These are phyloP conservation scores for Beta vulgaris DNA, from an alignment of 148 eudicot species.

Conservation along the genomic window DNA sequence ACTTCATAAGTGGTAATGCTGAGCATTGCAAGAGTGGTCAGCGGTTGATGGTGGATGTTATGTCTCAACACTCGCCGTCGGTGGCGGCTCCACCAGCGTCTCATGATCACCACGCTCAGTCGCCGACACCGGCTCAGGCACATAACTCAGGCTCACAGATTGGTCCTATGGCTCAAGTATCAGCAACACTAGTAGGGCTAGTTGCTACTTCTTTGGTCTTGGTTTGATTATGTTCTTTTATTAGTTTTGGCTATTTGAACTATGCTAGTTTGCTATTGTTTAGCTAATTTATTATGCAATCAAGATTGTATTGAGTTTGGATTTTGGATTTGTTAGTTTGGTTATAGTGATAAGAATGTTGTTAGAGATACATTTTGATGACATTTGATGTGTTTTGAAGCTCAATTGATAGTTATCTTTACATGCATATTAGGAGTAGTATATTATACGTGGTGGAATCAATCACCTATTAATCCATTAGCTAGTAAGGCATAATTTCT, in stretches of 20 bases:
- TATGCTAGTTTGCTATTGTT: not conserved
- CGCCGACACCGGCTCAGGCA: not conserved
- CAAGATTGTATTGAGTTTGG: not conserved
- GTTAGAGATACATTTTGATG: no score
- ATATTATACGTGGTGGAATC: no score
- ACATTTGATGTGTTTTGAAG: no score
- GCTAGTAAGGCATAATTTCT: no score
- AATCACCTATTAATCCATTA: no score
- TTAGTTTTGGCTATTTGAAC: not conserved
- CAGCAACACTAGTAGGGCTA: not conserved
- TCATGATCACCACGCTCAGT: not conserved
- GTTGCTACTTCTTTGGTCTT: slow-evolving; percentile 12
- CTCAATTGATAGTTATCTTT: no score
- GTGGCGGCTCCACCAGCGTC: not conserved
- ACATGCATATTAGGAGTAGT: no score
- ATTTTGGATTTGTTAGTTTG: not conserved
- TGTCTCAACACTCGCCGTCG: slow-evolving; percentile 18
- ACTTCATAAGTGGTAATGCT: slow-evolving; percentile 57
- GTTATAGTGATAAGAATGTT: not conserved
- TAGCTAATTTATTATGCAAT: not conserved
- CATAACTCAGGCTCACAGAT: not conserved
- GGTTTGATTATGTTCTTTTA: not conserved
- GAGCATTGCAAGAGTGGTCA: slow-evolving; percentile 56
- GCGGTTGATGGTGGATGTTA: slow-evolving; percentile 42
- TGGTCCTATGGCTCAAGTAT: not conserved